These are phyloP conservation scores for Fusarium sarcochroum DNA, from an alignment of 2,329 filamentous ascomycete genomes.

Conservation along the genomic window DNA sequence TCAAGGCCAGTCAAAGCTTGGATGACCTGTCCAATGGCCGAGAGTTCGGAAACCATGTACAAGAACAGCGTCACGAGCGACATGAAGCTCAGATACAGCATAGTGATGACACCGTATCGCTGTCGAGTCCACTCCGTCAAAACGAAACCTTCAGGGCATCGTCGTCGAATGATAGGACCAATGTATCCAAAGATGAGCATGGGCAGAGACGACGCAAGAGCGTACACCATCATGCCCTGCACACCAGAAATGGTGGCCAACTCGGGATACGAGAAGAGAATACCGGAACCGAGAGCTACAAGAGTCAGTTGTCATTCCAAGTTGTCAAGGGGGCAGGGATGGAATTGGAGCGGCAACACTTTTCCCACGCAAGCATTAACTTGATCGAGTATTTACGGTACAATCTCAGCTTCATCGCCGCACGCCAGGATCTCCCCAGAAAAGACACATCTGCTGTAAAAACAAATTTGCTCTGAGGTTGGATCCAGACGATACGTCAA, in stretches of 20 bases:
- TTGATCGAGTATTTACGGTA: constrained; percentile 97
- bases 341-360: constrained; percentile 85
- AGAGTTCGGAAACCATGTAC: constrained; percentile 90
- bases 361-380: constrained; percentile 99
- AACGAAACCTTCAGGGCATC: constrained; percentile 87
- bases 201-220: constrained; percentile 78
- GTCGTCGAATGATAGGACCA: constrained; percentile 82
- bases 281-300: constrained; percentile 84
- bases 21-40: constrained; percentile 84
- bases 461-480: constrained; percentile 56
- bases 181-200: constrained; percentile 81
- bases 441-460: constrained; percentile 2
- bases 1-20: constrained; percentile 80
- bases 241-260: constrained; percentile 84
- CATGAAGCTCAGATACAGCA: constrained; percentile 81
- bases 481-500: constrained; percentile 66
- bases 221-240: constrained; percentile 83
- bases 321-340: constrained; percentile 44
- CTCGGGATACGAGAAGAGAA: constrained; percentile 86
- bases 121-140: constrained; percentile 87
- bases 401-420: constrained; percentile 87
- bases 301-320: constrained; percentile 58
- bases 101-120: constrained; percentile 78
- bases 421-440: constrained; percentile 58
- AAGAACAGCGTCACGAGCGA: constrained; percentile 86